phyloP scores from a whole-genome alignment of 345 rosid genomes.

The Anacardium occidentale region DNA sequence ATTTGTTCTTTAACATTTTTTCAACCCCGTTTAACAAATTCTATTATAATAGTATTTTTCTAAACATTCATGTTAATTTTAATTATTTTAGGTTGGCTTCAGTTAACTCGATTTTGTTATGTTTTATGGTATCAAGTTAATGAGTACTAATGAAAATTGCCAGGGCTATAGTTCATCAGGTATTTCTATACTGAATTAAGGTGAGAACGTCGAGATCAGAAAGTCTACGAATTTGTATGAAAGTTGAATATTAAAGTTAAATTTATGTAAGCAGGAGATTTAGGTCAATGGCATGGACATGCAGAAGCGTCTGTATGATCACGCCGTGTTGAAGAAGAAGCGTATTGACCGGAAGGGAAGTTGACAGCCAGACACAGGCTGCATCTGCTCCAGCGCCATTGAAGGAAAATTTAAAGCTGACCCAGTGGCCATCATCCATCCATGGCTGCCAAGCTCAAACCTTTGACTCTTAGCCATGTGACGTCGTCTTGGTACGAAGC shows the following conservation, averaged over 20 bases:
- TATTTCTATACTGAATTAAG: too few relatives aligned
- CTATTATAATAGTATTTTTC: too few relatives aligned
- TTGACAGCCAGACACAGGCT: conserved; percentile 23
- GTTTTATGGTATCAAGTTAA: too few relatives aligned
- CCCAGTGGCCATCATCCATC: conserved; percentile 20
- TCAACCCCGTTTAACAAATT: too few relatives aligned
- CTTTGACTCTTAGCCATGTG: conserved; percentile 31
- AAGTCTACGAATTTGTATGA: not conserved
- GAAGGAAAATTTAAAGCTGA: conserved; percentile 6
- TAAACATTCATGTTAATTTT: too few relatives aligned
- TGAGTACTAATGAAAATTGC: too few relatives aligned
- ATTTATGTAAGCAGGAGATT: not conserved
- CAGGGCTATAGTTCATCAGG: too few relatives aligned
- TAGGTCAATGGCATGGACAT: conserved; percentile 25
- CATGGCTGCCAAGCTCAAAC: not conserved
- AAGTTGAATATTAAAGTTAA: too few relatives aligned
- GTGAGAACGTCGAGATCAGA: not conserved
- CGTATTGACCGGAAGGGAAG: conserved; percentile 43
- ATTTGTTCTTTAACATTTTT: too few relatives aligned
- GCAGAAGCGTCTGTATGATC: not conserved
- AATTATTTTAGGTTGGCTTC: too few relatives aligned
- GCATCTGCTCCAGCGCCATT: conserved; percentile 2
- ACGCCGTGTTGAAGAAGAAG: conserved; percentile 32
- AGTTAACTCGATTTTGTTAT: too few relatives aligned
- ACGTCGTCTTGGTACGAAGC: conserved; percentile 40